Conservation (phyloP, 371 early-diverging fungal species). For the Dichotomocladium elegans region DNA sequence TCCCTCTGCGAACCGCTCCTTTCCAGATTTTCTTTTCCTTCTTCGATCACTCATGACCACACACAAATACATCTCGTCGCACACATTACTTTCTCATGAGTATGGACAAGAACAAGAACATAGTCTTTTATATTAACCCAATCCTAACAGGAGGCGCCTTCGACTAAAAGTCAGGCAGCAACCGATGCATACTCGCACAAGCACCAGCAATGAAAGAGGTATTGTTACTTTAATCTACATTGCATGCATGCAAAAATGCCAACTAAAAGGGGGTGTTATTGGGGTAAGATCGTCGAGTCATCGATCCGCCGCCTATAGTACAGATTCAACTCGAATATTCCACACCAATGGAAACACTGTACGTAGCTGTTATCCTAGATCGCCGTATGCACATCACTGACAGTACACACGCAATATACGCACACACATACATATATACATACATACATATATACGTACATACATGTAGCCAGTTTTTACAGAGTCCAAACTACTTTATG, state of each 20-base stretch:
- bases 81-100: neutral
- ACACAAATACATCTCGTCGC: neutral
- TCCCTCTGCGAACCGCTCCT: neutral
- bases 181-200: slow-evolving; percentile 18
- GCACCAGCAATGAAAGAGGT: slow-evolving; percentile 22
- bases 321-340: slow-evolving; percentile 14
- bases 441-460: neutral
- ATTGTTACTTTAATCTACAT: no score
- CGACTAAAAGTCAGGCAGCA: slow-evolving; percentile 13
- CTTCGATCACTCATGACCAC: neutral
- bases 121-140: neutral
- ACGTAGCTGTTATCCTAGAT: neutral
- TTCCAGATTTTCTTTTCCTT: neutral
- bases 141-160: neutral
- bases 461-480: slow-evolving; percentile 47
- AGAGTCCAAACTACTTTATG: slow-evolving; percentile 42
- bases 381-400: neutral
- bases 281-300: slow-evolving; percentile 12
- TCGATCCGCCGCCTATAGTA: slow-evolving; percentile 24
- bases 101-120: neutral
- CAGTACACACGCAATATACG: no score
- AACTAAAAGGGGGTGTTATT: neutral
- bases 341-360: slow-evolving; percentile 10
- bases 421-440: no score
- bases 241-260: neutral